Base-by-base conservation (phyloP, 2,329 filamentous ascomycete genomes). In the Cryphonectria nitschkei region DNA sequence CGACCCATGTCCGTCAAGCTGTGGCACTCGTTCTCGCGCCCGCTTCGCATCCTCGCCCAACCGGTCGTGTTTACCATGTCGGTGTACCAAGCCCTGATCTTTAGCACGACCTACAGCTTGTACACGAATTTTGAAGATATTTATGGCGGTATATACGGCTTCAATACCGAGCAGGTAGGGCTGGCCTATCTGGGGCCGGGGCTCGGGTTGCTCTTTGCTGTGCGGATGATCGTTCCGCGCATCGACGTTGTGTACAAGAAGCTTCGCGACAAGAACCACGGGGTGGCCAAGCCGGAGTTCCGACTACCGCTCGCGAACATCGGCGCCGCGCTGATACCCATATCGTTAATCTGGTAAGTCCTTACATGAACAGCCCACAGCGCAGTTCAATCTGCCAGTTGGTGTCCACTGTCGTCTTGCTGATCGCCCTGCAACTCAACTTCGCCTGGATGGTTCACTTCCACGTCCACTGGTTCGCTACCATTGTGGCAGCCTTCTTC, bases 401-500 rank as follows among this genome's bases (percentile, higher is more conserved):
- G 16, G 43, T 37, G 16, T 26, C 46, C 14, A 19, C 22, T 11
- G n/a, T 29, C 8, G 9, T 46, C n/a, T 7, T 29, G 26, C 32
- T 56, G 29, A 29, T 6, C 22, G 22, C n/a, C 22, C 22, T 41
- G 32, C 16, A 34, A 26, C 34, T 16, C 43, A 68, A 58, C 34
- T 79, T 75, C 50, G 78, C 78, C 16, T 77, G 76, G 74, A 73
- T 74, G 2, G 75, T 74, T 1, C 74, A 79, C 34, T 65, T 65
- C 2, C 72, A 74, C 13, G n/a, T 75, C 3, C 78, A 78, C 65
- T 79, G 77, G 78, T 76, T 79, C 3, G 73, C 77, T 34, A 77
- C 78, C 1, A 87, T 88, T 67, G 81, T 87, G 54, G 87, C 87
- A 9, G 85, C 83, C 5, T 75, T 79, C 0, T 81, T 87, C n/a